phyloP scores from a whole-genome alignment of 2,329 filamentous ascomycete species.

The Exophiala xenobiotica region DNA sequence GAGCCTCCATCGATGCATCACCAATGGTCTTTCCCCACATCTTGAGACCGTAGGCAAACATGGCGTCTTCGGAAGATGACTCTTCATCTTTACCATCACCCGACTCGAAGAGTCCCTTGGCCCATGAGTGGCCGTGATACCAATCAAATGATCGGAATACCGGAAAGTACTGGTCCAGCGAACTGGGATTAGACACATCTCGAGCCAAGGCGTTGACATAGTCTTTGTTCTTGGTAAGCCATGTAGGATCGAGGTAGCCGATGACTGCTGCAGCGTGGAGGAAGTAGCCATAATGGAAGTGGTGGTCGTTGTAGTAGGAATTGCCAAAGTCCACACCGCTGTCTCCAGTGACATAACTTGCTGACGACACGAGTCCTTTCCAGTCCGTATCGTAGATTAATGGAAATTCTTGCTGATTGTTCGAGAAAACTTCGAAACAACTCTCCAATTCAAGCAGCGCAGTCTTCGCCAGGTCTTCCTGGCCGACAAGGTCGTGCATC shows the following conservation, averaged over 20 bases:
- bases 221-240: conserved; percentile 70
- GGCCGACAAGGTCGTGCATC: conserved; percentile 61
- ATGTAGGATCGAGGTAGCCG: conserved; percentile 71
- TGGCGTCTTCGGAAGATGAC: conserved; percentile 84
- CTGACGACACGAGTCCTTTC: conserved; percentile 78
- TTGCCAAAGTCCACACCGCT: conserved; percentile 83
- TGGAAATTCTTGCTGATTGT: conserved; percentile 65
- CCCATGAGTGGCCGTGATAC: conserved; percentile 94
- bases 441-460: conserved; percentile 63
- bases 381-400: conserved; percentile 61
- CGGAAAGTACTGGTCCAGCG: conserved; percentile 72
- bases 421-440: conserved; percentile 64
- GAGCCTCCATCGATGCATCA: conserved; percentile 76
- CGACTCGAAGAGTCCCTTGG: conserved; percentile 59
- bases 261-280: conserved; percentile 84
- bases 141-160: conserved; percentile 85
- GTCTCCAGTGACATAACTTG: conserved; percentile 68
- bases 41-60: conserved; percentile 83
- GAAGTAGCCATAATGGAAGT: conserved; percentile 76
- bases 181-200: conserved; percentile 75
- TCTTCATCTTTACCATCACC: conserved; percentile 63
- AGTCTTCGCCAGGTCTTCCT: conserved; percentile 56
- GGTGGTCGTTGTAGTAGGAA: conserved; percentile 67
- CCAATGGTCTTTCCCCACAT: conserved; percentile 84
- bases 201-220: conserved; percentile 83